These are phyloP conservation scores for Porpolomopsis calyptriformis DNA, from an alignment of 768 basidiomycete genomes.

Conservation along the genomic window DNA sequence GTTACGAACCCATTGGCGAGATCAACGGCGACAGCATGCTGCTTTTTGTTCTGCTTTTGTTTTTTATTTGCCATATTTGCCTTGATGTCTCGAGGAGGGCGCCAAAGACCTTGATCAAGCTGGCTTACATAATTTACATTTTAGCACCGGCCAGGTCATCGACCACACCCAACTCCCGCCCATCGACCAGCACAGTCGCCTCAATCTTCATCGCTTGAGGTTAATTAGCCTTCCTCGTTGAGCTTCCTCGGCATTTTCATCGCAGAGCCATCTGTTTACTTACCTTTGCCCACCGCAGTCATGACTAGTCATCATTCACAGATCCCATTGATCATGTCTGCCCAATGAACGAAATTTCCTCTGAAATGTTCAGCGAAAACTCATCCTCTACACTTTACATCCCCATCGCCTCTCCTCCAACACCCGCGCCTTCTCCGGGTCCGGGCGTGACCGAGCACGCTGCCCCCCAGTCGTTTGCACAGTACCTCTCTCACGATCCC, in stretches of 20 bases:
- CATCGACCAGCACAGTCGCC: too few relatives aligned
- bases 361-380: background rate
- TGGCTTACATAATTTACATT: too few relatives aligned
- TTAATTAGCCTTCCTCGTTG: too few relatives aligned
- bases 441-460: slow-evolving; percentile 17
- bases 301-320: background rate
- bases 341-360: background rate
- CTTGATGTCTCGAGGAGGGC: too few relatives aligned
- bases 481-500: slow-evolving; percentile 10
- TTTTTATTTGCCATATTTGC: slow-evolving; percentile 18
- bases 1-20: background rate
- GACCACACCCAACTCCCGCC: too few relatives aligned
- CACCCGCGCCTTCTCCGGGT: slow-evolving; percentile 51
- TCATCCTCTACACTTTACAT: slow-evolving; percentile 27
- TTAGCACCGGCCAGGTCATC: too few relatives aligned
- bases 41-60: slow-evolving; percentile 14
- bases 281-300: too few relatives aligned
- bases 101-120: too few relatives aligned
- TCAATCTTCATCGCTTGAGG: too few relatives aligned
- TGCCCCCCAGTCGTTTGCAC: slow-evolving; percentile 16
- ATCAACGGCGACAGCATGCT: slow-evolving; percentile 5
- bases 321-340: background rate
- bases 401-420: slow-evolving; percentile 48
- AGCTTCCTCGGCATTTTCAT: too few relatives aligned
- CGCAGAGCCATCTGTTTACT: too few relatives aligned